phyloP scores from a whole-genome alignment of 176 grass and related monocot genomes.

The Otatea glauca region DNA sequence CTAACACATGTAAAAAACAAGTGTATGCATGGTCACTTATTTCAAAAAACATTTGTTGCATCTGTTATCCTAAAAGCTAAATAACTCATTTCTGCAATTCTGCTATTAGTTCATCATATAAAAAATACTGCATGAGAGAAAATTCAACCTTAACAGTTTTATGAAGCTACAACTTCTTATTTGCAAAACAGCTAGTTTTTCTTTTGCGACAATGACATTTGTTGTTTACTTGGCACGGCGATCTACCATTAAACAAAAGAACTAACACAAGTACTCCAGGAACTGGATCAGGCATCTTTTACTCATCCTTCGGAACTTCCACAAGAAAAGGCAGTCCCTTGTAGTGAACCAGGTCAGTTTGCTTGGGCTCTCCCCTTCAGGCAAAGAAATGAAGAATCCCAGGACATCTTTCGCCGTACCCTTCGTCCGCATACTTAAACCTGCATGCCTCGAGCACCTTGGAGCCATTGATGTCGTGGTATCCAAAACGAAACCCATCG shows the following conservation, averaged over 20 bases:
- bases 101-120: background rate
- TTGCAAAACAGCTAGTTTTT: background rate
- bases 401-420: slow-evolving; percentile 74
- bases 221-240: background rate
- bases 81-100: background rate
- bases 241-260: background rate
- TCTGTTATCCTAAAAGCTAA: background rate
- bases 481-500: slow-evolving; percentile 73
- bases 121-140: background rate
- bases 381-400: slow-evolving; percentile 86
- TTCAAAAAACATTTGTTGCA: background rate
- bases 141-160: background rate
- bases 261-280: slow-evolving; percentile 56
- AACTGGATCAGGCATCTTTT: slow-evolving; percentile 55
- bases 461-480: slow-evolving; percentile 74
- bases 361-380: slow-evolving; percentile 85
- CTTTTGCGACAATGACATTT: background rate
- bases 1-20: too few relatives aligned
- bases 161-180: background rate
- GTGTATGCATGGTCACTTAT: background rate
- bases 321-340: slow-evolving; percentile 75
- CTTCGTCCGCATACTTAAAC: slow-evolving; percentile 66
- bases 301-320: slow-evolving; percentile 69
- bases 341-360: slow-evolving; percentile 68
- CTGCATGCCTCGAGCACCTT: slow-evolving; percentile 85